A percentile compares a stretch with the other conserved stretches of the same genome.
Evolutionary conservation across 2,329 filamentous ascomycete genomes (phyloP).

Genomic region (Dichotomopilus funicola): DNA sequence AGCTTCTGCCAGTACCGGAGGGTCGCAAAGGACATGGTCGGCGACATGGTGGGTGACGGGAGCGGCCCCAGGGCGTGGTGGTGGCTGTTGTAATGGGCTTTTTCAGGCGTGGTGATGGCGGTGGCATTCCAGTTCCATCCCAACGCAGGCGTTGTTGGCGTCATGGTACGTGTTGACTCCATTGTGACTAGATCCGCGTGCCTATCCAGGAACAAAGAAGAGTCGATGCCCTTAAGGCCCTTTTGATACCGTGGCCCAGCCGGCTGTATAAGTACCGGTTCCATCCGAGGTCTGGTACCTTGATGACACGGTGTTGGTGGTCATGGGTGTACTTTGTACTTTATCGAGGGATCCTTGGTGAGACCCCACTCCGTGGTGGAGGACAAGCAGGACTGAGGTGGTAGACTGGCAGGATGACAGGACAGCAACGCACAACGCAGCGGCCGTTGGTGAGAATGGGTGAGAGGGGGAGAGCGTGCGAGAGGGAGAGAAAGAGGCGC

Average conservation of each 20-base stretch:
- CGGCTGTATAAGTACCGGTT: slow-evolving; percentile 6
- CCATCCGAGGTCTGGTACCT: not conserved
- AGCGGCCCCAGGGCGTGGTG: not conserved
- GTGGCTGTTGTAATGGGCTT: too few relatives aligned
- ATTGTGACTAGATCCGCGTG: not conserved
- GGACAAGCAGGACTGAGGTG: too few relatives aligned
- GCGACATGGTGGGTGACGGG: slow-evolving; percentile 8
- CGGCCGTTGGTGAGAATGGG: too few relatives aligned
- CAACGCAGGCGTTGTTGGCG: slow-evolving; percentile 5
- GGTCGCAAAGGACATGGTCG: slow-evolving; percentile 9
- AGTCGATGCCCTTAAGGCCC: not conserved
- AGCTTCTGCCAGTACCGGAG: slow-evolving; percentile 13
- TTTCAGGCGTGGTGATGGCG: not conserved
- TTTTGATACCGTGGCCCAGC: not conserved
- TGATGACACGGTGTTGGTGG: slow-evolving; percentile 7
- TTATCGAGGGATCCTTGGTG: slow-evolving; percentile 9
- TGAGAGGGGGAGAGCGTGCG: too few relatives aligned
- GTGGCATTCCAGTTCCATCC: slow-evolving; percentile 8
- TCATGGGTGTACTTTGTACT: slow-evolving; percentile 4
- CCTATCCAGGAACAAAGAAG: not conserved
- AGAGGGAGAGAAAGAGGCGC: too few relatives aligned
- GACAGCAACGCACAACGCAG: too few relatives aligned
- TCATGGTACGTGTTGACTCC: slow-evolving; percentile 9
- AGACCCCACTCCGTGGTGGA: slow-evolving; percentile 4
- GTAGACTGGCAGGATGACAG: too few relatives aligned